phyloP scores from a whole-genome alignment of 495 filamentous ascomycete genomes.

The Tuber brumale region DNA sequence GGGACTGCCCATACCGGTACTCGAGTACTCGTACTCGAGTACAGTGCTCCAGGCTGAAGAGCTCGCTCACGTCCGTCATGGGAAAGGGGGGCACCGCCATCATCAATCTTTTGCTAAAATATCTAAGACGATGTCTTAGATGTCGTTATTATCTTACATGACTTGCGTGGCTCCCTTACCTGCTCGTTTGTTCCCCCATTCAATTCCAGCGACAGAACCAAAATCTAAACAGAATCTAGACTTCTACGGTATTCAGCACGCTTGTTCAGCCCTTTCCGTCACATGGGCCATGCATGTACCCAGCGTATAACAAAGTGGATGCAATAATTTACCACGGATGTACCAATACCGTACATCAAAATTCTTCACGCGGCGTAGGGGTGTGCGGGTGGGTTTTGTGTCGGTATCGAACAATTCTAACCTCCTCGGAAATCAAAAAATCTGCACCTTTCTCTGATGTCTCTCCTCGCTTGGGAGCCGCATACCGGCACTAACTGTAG shows the following conservation, averaged over 20 bases:
- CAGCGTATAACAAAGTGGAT: background rate
- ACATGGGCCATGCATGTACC: background rate
- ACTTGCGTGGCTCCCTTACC: background rate
- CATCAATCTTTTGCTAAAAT: background rate
- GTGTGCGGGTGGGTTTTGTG: background rate
- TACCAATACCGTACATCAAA: background rate
- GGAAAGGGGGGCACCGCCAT: background rate
- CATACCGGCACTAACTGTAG: background rate
- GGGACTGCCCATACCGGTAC: background rate
- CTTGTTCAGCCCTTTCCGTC: background rate
- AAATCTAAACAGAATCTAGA: background rate
- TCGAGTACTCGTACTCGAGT: background rate
- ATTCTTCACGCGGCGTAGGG: background rate
- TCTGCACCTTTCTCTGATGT: background rate
- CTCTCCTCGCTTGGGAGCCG: slow-evolving; percentile 8
- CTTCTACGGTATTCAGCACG: background rate
- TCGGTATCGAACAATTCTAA: background rate
- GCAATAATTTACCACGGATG: background rate
- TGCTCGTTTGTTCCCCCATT: background rate
- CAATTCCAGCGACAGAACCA: background rate
- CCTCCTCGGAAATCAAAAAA: slow-evolving; percentile 11
- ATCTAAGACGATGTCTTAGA: background rate
- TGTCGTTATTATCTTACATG: slow-evolving; percentile 3
- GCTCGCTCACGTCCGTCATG: background rate
- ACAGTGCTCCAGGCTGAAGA: background rate